Evolutionary conservation across 345 rosid genomes (phyloP), one percentile per base, ranked within the genome.

Genomic region (Luvunga scandens): DNA sequence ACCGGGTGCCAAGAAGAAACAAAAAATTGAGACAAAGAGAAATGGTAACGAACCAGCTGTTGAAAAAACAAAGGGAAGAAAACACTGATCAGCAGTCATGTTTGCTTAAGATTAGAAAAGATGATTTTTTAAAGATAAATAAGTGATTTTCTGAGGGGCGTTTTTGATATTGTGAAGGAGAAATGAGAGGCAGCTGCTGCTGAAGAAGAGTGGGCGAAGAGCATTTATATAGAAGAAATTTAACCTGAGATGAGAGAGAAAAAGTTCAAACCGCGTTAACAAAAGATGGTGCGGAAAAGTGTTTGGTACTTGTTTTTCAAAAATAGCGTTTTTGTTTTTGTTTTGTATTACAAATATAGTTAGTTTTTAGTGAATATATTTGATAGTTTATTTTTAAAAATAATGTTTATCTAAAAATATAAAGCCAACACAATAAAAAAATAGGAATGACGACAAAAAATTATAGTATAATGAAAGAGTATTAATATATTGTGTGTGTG

Each of bases 1-100:
- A 0, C 97, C 97, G 0, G 94, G 92, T 14, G 86, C 73, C 1
- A 89, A 34, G 75, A 84, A 83, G 66, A 89, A 64, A n/a, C 89
- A 77, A 77, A 82, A 73, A 5, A 86, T 30, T 21, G 87, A 80
- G 1, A 87, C 48, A 71, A 89, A 69, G 38, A 87, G 68, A 42
- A 80, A 63, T 9, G 85, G 59, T 4, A 70, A 57, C 8, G 60
- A 68, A 42, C 38, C 78, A 63, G 73, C 65, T 62, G 73, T 69
- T 62, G 28, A 63, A 69, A 68, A 77, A 56, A 66, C 14, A 67
- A 85, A 79, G 14, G 80, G 42, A 28, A 77, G 66, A 57, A 73
- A 60, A 75, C 73, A 56, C 59, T 86, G 50, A 45, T 45, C 88
- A 1, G 82, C 69, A 24, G 89, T 80, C 91, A 88, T 66, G 21